These are phyloP conservation scores for Saccharomyces hybrid DNA, from an alignment of 1,139 yeast genomes.

Conservation along the genomic window DNA sequence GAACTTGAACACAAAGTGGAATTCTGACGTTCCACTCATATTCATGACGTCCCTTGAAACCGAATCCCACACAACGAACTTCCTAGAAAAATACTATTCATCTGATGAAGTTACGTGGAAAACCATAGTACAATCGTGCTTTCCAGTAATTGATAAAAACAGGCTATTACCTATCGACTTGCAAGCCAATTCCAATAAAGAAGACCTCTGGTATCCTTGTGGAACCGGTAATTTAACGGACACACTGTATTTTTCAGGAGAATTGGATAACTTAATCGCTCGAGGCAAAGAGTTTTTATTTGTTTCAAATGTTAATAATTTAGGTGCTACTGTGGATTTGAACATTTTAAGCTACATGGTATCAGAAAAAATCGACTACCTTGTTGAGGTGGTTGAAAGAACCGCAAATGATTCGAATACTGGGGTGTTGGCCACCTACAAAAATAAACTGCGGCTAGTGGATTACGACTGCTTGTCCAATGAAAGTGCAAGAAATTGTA, in stretches of 20 bases:
- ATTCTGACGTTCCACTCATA: conserved; percentile 88
- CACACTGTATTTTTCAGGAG: conserved; percentile 81
- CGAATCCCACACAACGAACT: conserved; percentile 87
- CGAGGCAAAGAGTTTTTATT: conserved; percentile 93
- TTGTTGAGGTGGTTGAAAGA: conserved; percentile 97
- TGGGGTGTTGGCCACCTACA: conserved; percentile 95
- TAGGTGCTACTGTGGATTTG: conserved; percentile 96
- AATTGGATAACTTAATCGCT: conserved; percentile 78
- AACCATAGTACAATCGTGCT: conserved; percentile 94
- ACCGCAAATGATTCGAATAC: conserved; percentile 41
- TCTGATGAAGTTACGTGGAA: conserved; percentile 92
- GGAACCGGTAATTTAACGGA: conserved; percentile 98
- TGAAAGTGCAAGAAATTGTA: conserved; percentile 94
- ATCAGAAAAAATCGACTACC: conserved; percentile 84
- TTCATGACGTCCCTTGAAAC: conserved; percentile 99
- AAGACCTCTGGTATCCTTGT: conserved; percentile 95
- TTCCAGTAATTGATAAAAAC: conserved; percentile 92
- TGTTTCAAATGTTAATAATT: conserved; percentile 96
- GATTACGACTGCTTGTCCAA: conserved; percentile 34
- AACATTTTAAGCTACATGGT: conserved; percentile 81
- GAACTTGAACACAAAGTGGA: conserved; percentile 83
- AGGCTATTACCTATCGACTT: conserved; percentile 71
- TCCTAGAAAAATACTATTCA: conserved; percentile 82
- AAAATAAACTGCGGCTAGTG: conserved; percentile 73
- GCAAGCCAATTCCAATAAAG: conserved; percentile 65